These are phyloP conservation scores for Pseudisothecium myosuroides DNA, from an alignment of 225 moss, liverwort and hornwort genomes.

Conservation along the genomic window DNA sequence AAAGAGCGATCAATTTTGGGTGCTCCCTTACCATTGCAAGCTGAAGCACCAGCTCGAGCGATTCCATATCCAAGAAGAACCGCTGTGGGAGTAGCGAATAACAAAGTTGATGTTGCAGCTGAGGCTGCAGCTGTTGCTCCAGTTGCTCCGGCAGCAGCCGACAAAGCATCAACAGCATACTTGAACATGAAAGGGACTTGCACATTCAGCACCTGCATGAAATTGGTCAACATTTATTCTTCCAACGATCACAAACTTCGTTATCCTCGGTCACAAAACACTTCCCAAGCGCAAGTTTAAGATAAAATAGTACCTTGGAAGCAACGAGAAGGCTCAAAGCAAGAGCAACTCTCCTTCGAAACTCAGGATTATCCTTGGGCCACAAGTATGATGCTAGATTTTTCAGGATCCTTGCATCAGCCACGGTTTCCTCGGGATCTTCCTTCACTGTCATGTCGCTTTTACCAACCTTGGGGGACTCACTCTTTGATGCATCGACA, in stretches of 20 bases:
- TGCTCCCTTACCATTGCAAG: constrained; percentile 73
- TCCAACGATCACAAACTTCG: background rate
- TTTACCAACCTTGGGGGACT: background rate
- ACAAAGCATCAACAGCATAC: constrained; percentile 83
- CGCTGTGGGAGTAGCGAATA: constrained; percentile 80
- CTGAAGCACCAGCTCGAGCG: constrained; percentile 87
- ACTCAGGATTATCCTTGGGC: constrained; percentile 93
- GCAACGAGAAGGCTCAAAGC: constrained; percentile 81
- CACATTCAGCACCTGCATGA: constrained; percentile 85
- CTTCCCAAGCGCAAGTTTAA: background rate
- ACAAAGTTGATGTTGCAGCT: constrained; percentile 39
- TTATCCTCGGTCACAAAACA: background rate
- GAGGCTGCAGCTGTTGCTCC: constrained; percentile 82
- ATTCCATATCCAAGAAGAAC: constrained; percentile 96
- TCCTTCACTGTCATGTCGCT: constrained; percentile 18
- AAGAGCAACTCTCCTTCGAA: constrained; percentile 77
- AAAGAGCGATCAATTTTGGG: background rate
- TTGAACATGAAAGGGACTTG: constrained; percentile 99
- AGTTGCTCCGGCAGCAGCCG: constrained; percentile 84
- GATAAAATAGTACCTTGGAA: constrained; percentile 62
- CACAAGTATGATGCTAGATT: constrained; percentile 82
- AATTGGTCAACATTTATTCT: background rate
- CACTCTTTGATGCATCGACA: constrained; percentile 22
- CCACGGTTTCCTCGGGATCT: constrained; percentile 23
- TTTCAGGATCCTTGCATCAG: constrained; percentile 79